Percentiles rank a stretch among this genome's conserved stretches.
phyloP scores from a whole-genome alignment of 495 filamentous ascomycete genomes.

The Neurospora sp. region DNA sequence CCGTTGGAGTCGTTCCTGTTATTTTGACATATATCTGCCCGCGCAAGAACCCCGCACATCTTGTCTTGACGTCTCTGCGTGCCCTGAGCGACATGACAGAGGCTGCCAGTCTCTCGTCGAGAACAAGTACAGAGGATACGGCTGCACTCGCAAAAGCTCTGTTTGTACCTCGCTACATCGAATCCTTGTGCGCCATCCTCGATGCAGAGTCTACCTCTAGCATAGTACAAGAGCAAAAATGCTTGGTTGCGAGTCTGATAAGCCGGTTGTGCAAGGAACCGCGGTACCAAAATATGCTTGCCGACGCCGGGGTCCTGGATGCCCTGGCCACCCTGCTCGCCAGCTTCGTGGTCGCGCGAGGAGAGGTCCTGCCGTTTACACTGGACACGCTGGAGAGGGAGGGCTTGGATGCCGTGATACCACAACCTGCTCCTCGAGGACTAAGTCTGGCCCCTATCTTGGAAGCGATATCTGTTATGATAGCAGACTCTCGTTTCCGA shows the following conservation, averaged over 20 bases:
- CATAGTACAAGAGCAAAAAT: slow-evolving; percentile 52
- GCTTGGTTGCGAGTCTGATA: slow-evolving; percentile 56
- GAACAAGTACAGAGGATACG: slow-evolving; percentile 17
- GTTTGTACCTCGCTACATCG: slow-evolving; percentile 50
- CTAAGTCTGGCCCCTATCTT: slow-evolving; percentile 60
- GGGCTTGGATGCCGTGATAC: slow-evolving; percentile 35
- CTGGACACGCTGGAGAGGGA: slow-evolving; percentile 33
- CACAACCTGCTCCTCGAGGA: slow-evolving; percentile 45
- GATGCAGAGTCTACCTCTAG: slow-evolving; percentile 41
- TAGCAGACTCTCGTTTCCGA: slow-evolving; percentile 68
- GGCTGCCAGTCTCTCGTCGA: slow-evolving; percentile 39
- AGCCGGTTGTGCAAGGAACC: slow-evolving; percentile 52
- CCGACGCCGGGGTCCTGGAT: slow-evolving; percentile 66
- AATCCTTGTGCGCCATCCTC: slow-evolving; percentile 53
- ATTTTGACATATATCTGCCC: slow-evolving; percentile 61
- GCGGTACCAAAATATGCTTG: slow-evolving; percentile 55
- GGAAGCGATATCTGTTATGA: slow-evolving; percentile 71
- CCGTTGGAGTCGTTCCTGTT: slow-evolving; percentile 50
- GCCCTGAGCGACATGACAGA: slow-evolving; percentile 64
- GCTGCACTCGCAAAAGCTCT: slow-evolving; percentile 47
- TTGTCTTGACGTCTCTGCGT: slow-evolving; percentile 64
- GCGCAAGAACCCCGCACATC: slow-evolving; percentile 47
- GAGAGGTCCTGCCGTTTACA: slow-evolving; percentile 53
- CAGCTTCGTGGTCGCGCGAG: slow-evolving; percentile 57
- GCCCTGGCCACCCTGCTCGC: slow-evolving; percentile 68